Evolutionary conservation across 352 stramenopile species (phyloP), one percentile per base, ranked within the genome.

Genomic region (Pythium volutum): DNA sequence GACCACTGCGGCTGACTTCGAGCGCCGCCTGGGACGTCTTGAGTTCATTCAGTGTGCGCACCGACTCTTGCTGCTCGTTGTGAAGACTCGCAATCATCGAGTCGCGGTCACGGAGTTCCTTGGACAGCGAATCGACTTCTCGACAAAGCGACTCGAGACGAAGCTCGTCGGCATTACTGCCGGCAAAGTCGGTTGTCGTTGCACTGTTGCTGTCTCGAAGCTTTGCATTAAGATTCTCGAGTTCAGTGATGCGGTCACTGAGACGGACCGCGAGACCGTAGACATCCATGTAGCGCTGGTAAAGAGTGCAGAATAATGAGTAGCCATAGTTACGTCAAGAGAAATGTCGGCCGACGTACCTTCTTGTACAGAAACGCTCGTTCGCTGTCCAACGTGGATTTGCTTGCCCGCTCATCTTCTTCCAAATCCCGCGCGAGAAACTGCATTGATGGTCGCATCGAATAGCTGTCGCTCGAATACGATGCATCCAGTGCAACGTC

Each of bases 361-460:
- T 88, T 88, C 45, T 92, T 90, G 79, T 88, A 92, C 42, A 92
- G 59, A 48, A 74, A 87, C 22, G 77, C 77, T 16, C 75, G 74
- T 36, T 89, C 77, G 29, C 59, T 76, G 36, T 88, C 80, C 16
- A 79, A 88, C 64, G 85, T 86, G 50, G 75, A 69, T 3, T 69
- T 72, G 25, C 79, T 67, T n/a, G 71, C 75, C 26, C 70, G 69
- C 53, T 90, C 77, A 47, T 89, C 79, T 38, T 89, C 74, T 49
- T 85, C 72, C 2, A 81, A 60, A 31, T 88, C 76, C 39, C 79
- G 82, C 29, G 74, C 73, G 0, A 92, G 55, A 62, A 90, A 92
- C 34, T 83, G 57, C 45, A 81, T 76, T 4, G 74, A 85, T n/a
- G 62, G 56, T 10, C 69, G 46, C 4, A 73, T 50, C 15, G 72